Conservation (phyloP, 106 monocot genomes). For the Posidonia australis region DNA sequence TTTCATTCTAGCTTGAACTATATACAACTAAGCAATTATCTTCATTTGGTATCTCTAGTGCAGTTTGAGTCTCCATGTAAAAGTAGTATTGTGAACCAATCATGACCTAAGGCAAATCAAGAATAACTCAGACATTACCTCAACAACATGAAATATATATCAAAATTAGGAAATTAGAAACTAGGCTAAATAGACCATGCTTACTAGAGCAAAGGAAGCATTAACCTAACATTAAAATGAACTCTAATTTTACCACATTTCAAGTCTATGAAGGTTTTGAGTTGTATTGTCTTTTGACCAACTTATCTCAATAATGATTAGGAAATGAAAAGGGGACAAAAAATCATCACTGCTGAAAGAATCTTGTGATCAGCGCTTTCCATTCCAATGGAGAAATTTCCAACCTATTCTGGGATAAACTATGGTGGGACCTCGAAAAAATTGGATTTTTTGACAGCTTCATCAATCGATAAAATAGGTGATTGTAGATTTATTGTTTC, state of each 20-base stretch:
- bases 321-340: no score
- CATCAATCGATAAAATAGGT: constrained; percentile 64
- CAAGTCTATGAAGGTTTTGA: no score
- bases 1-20: constrained; percentile 34
- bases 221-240: no score
- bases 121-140: background rate
- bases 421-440: constrained; percentile 49
- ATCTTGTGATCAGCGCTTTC: constrained; percentile 71
- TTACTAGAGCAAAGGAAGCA: no score
- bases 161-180: no score
- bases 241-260: no score
- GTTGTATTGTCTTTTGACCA: no score
- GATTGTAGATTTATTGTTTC: constrained; percentile 26
- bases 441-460: constrained; percentile 59
- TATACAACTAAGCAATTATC: constrained; percentile 75
- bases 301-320: no score
- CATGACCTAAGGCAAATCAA: constrained; percentile 33
- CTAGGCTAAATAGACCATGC: no score
- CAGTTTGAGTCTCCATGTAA: no score
- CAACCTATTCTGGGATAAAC: constrained; percentile 35
- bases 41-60: constrained; percentile 74
- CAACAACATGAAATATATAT: no score
- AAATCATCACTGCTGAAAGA: constrained; percentile 49
- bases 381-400: constrained; percentile 66
- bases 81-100: constrained; percentile 72